Percentiles rank a stretch among this genome's conserved stretches.
phyloP scores from a whole-genome alignment of 371 early-diverging fungal genomes.

The Catenaria anguillulae region DNA sequence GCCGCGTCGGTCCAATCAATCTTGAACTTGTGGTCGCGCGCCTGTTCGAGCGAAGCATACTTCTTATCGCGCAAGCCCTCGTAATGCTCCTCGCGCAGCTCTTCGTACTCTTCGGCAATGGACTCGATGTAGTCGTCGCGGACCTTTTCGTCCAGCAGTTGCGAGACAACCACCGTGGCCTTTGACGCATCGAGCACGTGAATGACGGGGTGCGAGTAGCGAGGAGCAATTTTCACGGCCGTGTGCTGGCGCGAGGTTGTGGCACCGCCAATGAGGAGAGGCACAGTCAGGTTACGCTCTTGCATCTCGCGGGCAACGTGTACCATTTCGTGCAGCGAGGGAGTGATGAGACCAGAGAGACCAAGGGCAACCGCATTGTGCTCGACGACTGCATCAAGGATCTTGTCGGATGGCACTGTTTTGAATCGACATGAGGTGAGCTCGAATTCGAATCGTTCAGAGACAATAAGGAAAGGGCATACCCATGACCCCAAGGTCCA shows the following conservation, averaged over 20 bases:
- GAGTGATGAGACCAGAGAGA: constrained; percentile 81
- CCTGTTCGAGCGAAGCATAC: constrained; percentile 47
- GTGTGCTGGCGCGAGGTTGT: constrained; percentile 91
- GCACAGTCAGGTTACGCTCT: constrained; percentile 68
- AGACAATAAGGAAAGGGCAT: too few relatives aligned
- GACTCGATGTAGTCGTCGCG: constrained; percentile 69
- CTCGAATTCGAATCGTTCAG: too few relatives aligned
- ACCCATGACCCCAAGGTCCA: constrained; percentile 92
- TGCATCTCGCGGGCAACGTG: constrained; percentile 80
- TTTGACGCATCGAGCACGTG: constrained; percentile 69
- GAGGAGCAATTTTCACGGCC: constrained; percentile 85
- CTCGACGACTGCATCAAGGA: constrained; percentile 64
- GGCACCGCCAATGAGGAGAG: constrained; percentile 84
- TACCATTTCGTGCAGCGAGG: constrained; percentile 89
- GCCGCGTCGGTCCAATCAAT: constrained; percentile 47
- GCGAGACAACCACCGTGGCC: constrained; percentile 55
- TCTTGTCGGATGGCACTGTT: constrained; percentile 75
- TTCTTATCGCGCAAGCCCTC: constrained; percentile 71
- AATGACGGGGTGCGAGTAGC: constrained; percentile 50
- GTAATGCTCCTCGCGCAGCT: constrained; percentile 82
- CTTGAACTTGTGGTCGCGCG: constrained; percentile 40
- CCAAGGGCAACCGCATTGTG: constrained; percentile 83
- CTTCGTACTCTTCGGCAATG: constrained; percentile 78
- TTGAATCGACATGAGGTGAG: too few relatives aligned
- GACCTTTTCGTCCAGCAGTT: constrained; percentile 54